phyloP scores from a whole-genome alignment of 495 filamentous ascomycete species.

The Penicillium verhagenii region DNA sequence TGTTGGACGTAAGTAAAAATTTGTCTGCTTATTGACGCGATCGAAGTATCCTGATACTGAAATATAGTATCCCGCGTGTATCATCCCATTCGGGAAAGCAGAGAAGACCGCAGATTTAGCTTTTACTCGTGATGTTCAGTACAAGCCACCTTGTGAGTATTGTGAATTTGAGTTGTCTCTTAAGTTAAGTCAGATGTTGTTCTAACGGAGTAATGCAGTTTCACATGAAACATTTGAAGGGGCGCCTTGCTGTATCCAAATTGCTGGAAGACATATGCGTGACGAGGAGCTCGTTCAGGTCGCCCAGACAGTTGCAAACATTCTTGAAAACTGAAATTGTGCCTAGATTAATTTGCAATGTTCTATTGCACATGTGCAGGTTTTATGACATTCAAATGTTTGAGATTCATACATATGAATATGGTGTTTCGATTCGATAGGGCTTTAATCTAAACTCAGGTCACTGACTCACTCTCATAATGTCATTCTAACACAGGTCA shows the following conservation, averaged over 20 bases:
- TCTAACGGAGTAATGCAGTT: no score
- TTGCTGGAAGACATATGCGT: constrained; percentile 13
- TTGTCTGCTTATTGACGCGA: background rate
- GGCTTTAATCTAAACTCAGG: no score
- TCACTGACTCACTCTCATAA: no score
- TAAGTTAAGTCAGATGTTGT: no score
- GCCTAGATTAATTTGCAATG: no score
- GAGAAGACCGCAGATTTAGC: constrained; percentile 10
- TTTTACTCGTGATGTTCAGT: constrained; percentile 17
- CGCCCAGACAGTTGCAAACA: background rate
- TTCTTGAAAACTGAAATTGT: background rate
- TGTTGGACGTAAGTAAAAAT: constrained; percentile 13
- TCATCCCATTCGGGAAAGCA: constrained; percentile 20
- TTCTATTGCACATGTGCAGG: no score
- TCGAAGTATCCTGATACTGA: background rate
- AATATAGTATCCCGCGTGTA: constrained; percentile 16
- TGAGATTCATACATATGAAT: no score
- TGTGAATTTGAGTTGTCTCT: background rate
- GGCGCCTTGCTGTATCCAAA: constrained; percentile 20
- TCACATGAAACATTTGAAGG: constrained; percentile 10
- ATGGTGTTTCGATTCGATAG: no score
- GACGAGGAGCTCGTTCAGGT: constrained; percentile 16
- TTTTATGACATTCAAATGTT: no score
- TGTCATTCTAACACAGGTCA: no score
- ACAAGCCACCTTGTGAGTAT: constrained; percentile 21